Percentiles rank a stretch among this genome's conserved stretches.
phyloP scores from a whole-genome alignment of 257 asterid genomes.

The Nicotiana paniculata region DNA sequence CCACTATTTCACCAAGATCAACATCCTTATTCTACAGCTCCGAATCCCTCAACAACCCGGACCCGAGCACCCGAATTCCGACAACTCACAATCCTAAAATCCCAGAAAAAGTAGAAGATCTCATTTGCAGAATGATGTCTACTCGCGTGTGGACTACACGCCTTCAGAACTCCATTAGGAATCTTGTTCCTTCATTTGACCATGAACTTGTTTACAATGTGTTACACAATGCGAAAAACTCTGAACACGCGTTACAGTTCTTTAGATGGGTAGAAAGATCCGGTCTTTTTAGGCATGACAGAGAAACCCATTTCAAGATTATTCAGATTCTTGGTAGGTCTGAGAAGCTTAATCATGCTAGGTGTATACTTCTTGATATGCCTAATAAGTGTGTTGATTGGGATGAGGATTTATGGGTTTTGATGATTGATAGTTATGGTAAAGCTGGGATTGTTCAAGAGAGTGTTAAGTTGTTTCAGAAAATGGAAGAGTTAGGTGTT shows the following conservation, averaged over 20 bases:
- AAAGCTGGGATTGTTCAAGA: constrained; percentile 87
- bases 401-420: constrained; percentile 92
- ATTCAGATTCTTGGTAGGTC: constrained; percentile 74
- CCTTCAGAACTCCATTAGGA: constrained; percentile 73
- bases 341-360: constrained; percentile 72
- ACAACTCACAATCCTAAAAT: constrained; percentile 21
- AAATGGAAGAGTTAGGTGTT: constrained; percentile 78
- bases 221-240: constrained; percentile 47
- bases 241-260: constrained; percentile 94
- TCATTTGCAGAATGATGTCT: constrained; percentile 81
- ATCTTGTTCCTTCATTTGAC: constrained; percentile 61
- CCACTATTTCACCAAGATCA: neutral
- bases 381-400: constrained; percentile 71
- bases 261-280: constrained; percentile 92
- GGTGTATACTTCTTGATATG: constrained; percentile 85
- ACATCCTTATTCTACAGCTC: neutral
- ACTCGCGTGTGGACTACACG: constrained; percentile 90
- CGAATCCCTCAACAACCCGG: neutral
- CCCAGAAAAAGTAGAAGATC: constrained; percentile 58
- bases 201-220: constrained; percentile 78
- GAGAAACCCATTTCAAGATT: constrained; percentile 67
- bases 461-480: constrained; percentile 77
- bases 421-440: constrained; percentile 78
- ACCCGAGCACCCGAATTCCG: constrained; percentile 11
- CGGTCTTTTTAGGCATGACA: constrained; percentile 47